These are phyloP conservation scores for Stevia rebaudiana DNA, from an alignment of 140 eudicot species.

Conservation along the genomic window DNA sequence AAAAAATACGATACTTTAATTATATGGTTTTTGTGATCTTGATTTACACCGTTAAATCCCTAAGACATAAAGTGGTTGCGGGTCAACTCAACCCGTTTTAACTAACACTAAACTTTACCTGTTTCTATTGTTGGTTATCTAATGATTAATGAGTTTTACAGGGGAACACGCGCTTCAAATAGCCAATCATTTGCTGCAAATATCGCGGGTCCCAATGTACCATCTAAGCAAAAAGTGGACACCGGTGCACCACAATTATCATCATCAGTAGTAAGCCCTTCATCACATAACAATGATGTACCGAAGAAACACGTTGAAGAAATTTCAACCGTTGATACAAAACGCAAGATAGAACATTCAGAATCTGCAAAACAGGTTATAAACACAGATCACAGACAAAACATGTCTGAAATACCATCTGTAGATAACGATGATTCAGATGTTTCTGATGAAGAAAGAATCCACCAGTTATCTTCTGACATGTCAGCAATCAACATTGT, in stretches of 20 bases:
- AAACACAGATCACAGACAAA: constrained; percentile 22
- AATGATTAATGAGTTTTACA: constrained; percentile 25
- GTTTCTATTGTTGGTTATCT: constrained; percentile 13
- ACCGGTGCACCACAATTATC: constrained; percentile 25
- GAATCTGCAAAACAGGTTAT: constrained; percentile 36
- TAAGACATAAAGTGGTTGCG: neutral
- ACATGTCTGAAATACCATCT: constrained; percentile 23
- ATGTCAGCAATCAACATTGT: constrained; percentile 36
- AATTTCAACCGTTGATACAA: constrained; percentile 23
- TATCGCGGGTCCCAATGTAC: constrained; percentile 41
- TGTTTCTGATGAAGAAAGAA: constrained; percentile 26
- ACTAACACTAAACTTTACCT: neutral
- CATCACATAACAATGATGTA: constrained; percentile 30
- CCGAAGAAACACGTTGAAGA: constrained; percentile 46
- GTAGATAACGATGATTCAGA: constrained; percentile 27
- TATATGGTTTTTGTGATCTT: neutral
- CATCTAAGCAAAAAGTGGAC: constrained; percentile 53
- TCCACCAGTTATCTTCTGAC: constrained; percentile 41
- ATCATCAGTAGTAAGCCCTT: constrained; percentile 39
- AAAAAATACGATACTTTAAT: too few species aligned
- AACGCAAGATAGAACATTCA: constrained; percentile 32
- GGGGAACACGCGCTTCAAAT: constrained; percentile 77
- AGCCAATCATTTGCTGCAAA: constrained; percentile 44
- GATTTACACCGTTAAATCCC: neutral
- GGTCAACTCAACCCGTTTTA: neutral